Conservation (phyloP, 257 asterid genomes). For the Solanum dulcamara region DNA sequence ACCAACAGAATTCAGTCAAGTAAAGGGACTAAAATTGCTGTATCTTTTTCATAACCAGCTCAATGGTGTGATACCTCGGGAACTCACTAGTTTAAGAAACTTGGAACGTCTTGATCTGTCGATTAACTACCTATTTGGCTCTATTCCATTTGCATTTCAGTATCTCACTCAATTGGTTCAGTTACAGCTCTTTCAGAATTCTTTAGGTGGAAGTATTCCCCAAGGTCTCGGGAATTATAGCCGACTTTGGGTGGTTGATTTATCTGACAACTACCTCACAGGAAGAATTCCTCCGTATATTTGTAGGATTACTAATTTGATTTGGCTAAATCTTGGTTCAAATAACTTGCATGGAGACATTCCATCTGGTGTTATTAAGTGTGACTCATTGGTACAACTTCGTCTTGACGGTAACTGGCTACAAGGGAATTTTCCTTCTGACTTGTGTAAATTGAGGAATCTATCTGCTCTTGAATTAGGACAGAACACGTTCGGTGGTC, state of each 20-base stretch:
- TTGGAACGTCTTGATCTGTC: constrained; percentile 67
- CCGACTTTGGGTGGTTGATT: constrained; percentile 75
- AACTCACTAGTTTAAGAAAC: constrained; percentile 51
- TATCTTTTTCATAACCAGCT: constrained; percentile 63
- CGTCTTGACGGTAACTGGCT: constrained; percentile 51
- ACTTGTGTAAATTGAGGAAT: constrained; percentile 46
- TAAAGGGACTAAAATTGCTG: constrained; percentile 38
- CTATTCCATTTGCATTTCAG: constrained; percentile 71
- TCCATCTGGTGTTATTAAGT: constrained; percentile 49
- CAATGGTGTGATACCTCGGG: constrained; percentile 58
- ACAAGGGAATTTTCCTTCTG: constrained; percentile 61
- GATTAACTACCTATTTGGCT: constrained; percentile 60
- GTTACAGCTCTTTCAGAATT: constrained; percentile 61
- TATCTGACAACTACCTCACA: constrained; percentile 47
- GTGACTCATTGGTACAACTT: constrained; percentile 54
- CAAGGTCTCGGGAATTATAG: constrained; percentile 53
- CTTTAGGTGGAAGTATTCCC: constrained; percentile 58
- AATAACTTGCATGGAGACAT: constrained; percentile 50
- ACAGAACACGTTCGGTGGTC: constrained; percentile 53
- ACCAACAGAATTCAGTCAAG: constrained; percentile 42
- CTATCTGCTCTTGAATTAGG: constrained; percentile 77
- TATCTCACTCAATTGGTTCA: constrained; percentile 46
- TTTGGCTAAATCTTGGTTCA: constrained; percentile 59
- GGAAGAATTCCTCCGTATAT: constrained; percentile 67
- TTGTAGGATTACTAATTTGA: constrained; percentile 41